These are phyloP conservation scores for Blastocystis sp. DNA, from an alignment of 352 stramenopile genomes.

Conservation along the genomic window DNA sequence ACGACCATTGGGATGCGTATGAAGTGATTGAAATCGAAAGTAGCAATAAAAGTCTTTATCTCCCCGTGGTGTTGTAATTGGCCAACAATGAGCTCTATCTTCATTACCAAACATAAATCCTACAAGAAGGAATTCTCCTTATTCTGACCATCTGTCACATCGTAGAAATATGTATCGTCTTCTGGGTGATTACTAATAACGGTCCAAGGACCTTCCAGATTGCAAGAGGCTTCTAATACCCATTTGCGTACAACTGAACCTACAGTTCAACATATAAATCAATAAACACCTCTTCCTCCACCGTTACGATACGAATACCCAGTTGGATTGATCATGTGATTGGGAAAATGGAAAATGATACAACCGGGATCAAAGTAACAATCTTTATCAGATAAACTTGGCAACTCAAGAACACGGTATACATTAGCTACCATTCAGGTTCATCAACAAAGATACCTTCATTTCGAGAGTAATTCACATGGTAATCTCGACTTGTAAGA, in stretches of 20 bases:
- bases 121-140: conserved; percentile 55
- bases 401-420: conserved; percentile 19
- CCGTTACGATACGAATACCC: conserved; percentile 41
- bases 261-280: background rate
- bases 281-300: conserved; percentile 18
- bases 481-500: conserved; percentile 45
- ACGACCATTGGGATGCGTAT: conserved; percentile 18
- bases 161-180: conserved; percentile 61
- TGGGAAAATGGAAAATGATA: conserved; percentile 61
- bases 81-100: conserved; percentile 43
- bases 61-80: background rate
- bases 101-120: background rate
- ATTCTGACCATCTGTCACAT: conserved; percentile 49
- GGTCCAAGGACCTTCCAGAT: conserved; percentile 21
- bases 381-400: conserved; percentile 16
- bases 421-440: background rate
- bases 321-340: conserved; percentile 39
- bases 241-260: conserved; percentile 28
- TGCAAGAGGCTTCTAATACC: background rate
- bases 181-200: conserved; percentile 30
- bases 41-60: conserved; percentile 25
- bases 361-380: conserved; percentile 58
- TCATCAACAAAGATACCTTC: background rate
- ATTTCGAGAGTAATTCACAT: conserved; percentile 54
- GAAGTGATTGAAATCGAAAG: conserved; percentile 19